Conservation (phyloP, 2,329 filamentous ascomycete species). For the Verticillium tricorpus region DNA sequence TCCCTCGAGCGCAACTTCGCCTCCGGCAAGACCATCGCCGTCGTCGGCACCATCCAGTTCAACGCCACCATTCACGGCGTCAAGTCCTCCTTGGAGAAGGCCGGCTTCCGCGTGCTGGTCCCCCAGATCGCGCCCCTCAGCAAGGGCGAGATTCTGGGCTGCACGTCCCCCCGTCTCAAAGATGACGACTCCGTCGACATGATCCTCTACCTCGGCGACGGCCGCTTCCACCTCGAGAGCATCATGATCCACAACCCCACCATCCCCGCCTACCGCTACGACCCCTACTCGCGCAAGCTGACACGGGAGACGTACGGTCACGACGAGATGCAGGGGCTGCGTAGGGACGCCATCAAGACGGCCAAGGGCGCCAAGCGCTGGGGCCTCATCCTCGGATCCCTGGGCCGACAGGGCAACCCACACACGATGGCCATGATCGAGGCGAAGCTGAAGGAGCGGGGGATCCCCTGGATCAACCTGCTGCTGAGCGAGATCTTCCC, state of each 20-base stretch:
- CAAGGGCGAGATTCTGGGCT: constrained; percentile 95
- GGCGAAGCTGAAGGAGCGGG: constrained; percentile 62
- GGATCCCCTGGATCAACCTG: constrained; percentile 79
- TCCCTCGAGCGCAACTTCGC: constrained; percentile 87
- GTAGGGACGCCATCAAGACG: constrained; percentile 69
- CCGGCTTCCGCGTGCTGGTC: constrained; percentile 80
- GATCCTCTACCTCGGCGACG: constrained; percentile 86
- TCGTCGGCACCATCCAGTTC: constrained; percentile 98
- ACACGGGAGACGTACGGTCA: constrained; percentile 92
- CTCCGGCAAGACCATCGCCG: constrained; percentile 78
- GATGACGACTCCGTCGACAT: constrained; percentile 61
- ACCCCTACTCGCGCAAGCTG: constrained; percentile 88
- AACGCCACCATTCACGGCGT: constrained; percentile 94
- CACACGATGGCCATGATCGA: constrained; percentile 88
- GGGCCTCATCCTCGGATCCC: constrained; percentile 89
- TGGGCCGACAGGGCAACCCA: constrained; percentile 93
- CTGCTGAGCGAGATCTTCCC: constrained; percentile 95
- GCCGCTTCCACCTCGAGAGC: constrained; percentile 92
- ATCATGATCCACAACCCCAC: constrained; percentile 98
- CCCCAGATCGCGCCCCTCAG: constrained; percentile 91
- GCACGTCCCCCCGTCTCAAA: constrained; percentile 75
- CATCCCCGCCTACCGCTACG: constrained; percentile 90
- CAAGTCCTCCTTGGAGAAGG: constrained; percentile 69
- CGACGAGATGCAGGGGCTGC: constrained; percentile 79
- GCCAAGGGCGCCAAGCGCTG: constrained; percentile 80